Conservation (phyloP, 1,139 yeast genomes). For the Diutina scorzettiae region DNA sequence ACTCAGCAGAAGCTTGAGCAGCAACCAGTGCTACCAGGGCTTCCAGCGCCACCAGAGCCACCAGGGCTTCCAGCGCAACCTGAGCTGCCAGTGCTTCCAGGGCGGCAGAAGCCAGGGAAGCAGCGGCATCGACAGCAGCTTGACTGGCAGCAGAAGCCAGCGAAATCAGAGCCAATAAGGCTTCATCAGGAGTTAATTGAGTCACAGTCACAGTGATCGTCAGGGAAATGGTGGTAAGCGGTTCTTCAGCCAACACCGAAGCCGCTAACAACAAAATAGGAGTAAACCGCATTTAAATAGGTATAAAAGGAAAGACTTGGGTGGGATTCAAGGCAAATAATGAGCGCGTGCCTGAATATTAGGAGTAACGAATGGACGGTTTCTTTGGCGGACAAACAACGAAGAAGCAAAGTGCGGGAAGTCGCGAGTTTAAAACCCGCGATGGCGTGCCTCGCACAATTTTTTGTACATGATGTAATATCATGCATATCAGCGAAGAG, state of each 20-base stretch:
- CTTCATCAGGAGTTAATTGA: constrained; percentile 3
- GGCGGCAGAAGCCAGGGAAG: not conserved
- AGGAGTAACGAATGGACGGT: not conserved
- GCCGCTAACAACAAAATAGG: constrained; percentile 1
- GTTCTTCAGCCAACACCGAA: not conserved
- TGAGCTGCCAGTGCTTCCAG: not conserved
- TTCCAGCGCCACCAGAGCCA: not conserved
- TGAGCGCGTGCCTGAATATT: not conserved
- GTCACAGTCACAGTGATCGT: constrained; percentile 5
- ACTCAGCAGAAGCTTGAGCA: not conserved
- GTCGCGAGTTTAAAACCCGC: not conserved
- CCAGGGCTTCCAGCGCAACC: not conserved
- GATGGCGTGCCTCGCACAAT: too few relatives aligned
- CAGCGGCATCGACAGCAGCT: constrained; percentile 1
- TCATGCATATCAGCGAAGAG: not conserved
- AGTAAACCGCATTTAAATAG: not conserved
- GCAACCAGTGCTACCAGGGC: not conserved
- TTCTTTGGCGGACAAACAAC: not conserved
- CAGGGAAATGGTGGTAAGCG: not conserved
- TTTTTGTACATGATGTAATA: not conserved
- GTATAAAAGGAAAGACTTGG: constrained; percentile 4
- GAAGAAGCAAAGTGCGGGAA: not conserved
- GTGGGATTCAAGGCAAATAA: not conserved
- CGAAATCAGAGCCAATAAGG: constrained; percentile 4
- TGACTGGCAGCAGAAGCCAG: not conserved